Percentiles rank a stretch among this genome's conserved stretches.
Conservation (phyloP, 805 yeast genomes). For the Lachancea lanzarotensis region DNA sequence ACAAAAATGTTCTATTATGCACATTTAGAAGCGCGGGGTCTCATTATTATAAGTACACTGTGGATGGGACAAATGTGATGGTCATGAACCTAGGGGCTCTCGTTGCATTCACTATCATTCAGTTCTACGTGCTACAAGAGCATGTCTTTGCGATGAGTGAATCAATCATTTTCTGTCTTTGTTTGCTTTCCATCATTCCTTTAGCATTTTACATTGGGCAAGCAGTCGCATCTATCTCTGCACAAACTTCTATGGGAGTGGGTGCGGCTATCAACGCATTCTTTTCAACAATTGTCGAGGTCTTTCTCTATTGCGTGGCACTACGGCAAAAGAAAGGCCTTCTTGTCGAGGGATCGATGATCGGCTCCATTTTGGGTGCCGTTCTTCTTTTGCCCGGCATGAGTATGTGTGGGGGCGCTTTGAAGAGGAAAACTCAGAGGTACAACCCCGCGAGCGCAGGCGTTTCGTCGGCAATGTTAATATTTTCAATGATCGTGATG, state of each 20-base stretch:
- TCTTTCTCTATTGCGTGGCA: constrained; percentile 88
- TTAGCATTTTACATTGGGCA: constrained; percentile 96
- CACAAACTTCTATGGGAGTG: constrained; percentile 97
- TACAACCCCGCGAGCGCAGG: constrained; percentile 97
- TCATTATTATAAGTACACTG: constrained; percentile 92
- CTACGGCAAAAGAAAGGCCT: constrained; percentile 76
- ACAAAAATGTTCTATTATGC: constrained; percentile 65
- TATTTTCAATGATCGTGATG: constrained; percentile 85
- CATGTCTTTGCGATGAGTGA: constrained; percentile 37
- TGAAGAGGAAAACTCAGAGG: constrained; percentile 84
- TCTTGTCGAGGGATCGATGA: constrained; percentile 91
- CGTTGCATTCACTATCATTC: constrained; percentile 76
- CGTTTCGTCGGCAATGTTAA: constrained; percentile 90
- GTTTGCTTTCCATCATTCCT: constrained; percentile 82
- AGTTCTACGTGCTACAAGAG: constrained; percentile 59
- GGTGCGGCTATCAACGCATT: constrained; percentile 98
- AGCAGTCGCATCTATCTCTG: constrained; percentile 98
- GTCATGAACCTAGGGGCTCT: constrained; percentile 76
- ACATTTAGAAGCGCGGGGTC: constrained; percentile 89
- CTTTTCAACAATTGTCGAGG: constrained; percentile 92
- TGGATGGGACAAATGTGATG: constrained; percentile 92
- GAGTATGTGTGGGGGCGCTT: constrained; percentile 97
- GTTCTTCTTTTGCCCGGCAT: constrained; percentile 86
- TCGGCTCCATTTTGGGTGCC: constrained; percentile 90
- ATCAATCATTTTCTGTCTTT: constrained; percentile 60